Evolutionary conservation across 805 yeast species (phyloP), one percentile per base, ranked within the genome.

Genomic region (Metschnikowia vanudenii): DNA sequence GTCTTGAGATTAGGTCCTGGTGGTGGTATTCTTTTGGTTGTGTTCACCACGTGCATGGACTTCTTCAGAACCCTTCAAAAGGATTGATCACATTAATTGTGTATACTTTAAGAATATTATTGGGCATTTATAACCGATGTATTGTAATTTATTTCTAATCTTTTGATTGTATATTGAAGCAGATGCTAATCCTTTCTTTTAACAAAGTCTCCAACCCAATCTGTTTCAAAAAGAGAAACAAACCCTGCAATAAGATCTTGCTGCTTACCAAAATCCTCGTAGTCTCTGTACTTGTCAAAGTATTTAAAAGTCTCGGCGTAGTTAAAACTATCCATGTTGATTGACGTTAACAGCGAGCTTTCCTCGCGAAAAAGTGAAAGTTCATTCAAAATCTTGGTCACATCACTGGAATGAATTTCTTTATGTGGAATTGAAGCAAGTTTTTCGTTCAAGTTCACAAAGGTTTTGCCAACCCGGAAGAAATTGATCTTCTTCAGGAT

Each of bases 1-100:
- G 97, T 94, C 11, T 76, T 94, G 63, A 84, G 99, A 79, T 78
- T 94, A 56, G 99, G 98, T 39, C 99, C 99, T 51, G 99, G 99
- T 63, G 99, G 99, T 67, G 99, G 99, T 75, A 90, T 94, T 57
- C 74, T 94, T 62, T 78, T 94, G 65, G 98, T 94, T 40, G 99
- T 94, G n/a, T 94, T 90, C 78, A 89, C 97, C 37, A 76, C 89
- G 19, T 82, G 91, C 54, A 90, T 91, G 95, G 97, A 91, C 65
- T 88, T 89, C 74, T 94, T 94, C 78, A 81, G 91, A 74, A 70
- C 70, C n/a, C 35, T 68, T 39, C 77, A 77, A 41, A 55, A 58
- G 48, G 43, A 43, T 31, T 45, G 24, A 35, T 4, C 28, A 9
- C 30, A 13, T 11, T 24, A 24, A 31, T 5, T 37, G 39, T 37